A percentile compares a stretch with the other conserved stretches of the same genome.
Evolutionary conservation across 2,329 filamentous ascomycete species (phyloP).

Genomic region (Chrysoporthe deuterocubensis): DNA sequence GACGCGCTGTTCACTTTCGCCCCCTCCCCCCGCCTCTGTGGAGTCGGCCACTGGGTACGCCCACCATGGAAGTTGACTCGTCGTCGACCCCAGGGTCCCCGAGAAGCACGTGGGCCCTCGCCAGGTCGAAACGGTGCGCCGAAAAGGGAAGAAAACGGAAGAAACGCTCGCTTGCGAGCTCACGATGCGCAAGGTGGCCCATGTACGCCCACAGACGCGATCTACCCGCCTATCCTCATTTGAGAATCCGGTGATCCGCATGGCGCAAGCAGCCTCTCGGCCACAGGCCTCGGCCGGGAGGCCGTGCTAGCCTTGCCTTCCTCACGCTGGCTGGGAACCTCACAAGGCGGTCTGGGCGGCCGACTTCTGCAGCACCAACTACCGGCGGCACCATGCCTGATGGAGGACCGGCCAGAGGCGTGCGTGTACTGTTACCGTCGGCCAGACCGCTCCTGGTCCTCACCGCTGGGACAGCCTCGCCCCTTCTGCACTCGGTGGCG

Average conservation of each 20-base stretch:
- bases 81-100: background rate
- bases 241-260: background rate
- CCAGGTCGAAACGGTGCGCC: background rate
- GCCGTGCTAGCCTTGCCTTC: constrained; percentile 1
- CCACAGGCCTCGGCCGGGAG: background rate
- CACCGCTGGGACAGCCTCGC: constrained; percentile 1
- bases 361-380: background rate
- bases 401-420: background rate
- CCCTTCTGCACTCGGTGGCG: background rate
- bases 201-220: background rate
- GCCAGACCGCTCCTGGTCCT: background rate
- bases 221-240: constrained; percentile 7
- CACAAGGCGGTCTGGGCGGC: background rate
- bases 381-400: background rate
- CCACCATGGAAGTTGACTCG: background rate
- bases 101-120: background rate
- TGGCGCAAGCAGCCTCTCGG: background rate
- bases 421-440: background rate
- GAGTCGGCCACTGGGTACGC: background rate
- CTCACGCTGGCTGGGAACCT: background rate
- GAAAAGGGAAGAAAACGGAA: background rate
- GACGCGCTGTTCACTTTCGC: background rate
- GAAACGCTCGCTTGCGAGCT: background rate
- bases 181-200: constrained; percentile 2
- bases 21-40: background rate